Percentiles rank a stretch among this genome's conserved stretches.
Evolutionary conservation across 2,329 filamentous ascomycete genomes (phyloP).

Genomic region (Ceratocystis cubensis): DNA sequence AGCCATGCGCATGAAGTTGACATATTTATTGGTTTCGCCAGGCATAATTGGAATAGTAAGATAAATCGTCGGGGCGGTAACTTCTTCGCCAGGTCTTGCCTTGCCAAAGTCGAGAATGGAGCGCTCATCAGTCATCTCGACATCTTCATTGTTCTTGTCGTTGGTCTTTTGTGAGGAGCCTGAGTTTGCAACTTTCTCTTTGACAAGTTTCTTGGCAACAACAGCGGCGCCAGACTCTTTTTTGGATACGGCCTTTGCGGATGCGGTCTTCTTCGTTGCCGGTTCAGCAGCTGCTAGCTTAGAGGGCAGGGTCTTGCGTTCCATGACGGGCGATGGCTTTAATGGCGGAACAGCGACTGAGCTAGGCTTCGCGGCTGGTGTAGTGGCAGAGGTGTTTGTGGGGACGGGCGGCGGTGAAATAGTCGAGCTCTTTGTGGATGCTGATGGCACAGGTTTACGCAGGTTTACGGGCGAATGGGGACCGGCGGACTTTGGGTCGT

Average conservation of each 20-base stretch:
- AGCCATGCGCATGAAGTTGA: constrained; percentile 90
- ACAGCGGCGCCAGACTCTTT: constrained; percentile 34
- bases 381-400: background rate
- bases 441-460: constrained; percentile 25
- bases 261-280: constrained; percentile 16
- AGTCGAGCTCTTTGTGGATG: constrained; percentile 26
- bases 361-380: constrained; percentile 1
- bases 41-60: constrained; percentile 63
- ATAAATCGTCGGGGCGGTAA: constrained; percentile 61
- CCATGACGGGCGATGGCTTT: constrained; percentile 19
- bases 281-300: constrained; percentile 9
- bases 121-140: constrained; percentile 31
- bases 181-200: constrained; percentile 29
- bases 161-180: constrained; percentile 40
- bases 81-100: constrained; percentile 46
- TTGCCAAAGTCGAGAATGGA: constrained; percentile 52
- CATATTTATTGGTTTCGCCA: constrained; percentile 73
- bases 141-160: constrained; percentile 42
- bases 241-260: constrained; percentile 35
- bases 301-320: constrained; percentile 18
- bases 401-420: constrained; percentile 14
- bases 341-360: constrained; percentile 18
- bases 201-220: constrained; percentile 18
- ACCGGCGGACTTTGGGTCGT: background rate
- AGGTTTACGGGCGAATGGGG: constrained; percentile 6